Conservation (phyloP, 2,329 filamentous ascomycete genomes). For the Fusarium temperatum region DNA sequence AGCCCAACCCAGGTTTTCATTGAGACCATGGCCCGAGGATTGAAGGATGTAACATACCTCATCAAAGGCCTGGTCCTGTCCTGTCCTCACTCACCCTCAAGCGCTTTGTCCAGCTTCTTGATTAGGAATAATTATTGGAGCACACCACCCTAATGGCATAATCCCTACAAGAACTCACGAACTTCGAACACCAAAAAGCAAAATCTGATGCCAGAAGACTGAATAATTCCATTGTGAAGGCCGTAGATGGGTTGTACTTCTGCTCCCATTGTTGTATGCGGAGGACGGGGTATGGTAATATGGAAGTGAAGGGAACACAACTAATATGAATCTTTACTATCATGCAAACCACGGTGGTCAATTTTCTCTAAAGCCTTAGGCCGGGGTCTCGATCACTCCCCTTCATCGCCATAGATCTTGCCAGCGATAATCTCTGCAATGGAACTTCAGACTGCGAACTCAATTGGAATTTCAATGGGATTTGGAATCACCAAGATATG, state of each 20-base stretch:
- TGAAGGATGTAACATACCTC: conserved; percentile 5
- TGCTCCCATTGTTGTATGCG: not conserved
- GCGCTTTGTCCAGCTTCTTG: not conserved
- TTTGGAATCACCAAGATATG: not conserved
- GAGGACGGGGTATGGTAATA: not conserved
- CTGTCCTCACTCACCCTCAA: not conserved
- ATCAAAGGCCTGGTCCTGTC: not conserved
- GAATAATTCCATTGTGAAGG: not conserved
- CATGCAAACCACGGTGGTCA: not conserved
- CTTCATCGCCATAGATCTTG: not conserved
- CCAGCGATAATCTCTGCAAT: not conserved
- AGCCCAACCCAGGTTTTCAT: not conserved
- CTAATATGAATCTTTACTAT: not conserved
- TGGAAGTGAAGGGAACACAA: not conserved
- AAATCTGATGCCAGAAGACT: not conserved
- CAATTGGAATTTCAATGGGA: not conserved
- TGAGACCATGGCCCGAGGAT: not conserved
- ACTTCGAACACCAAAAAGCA: not conserved
- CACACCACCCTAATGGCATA: not conserved
- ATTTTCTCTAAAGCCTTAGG: not conserved
- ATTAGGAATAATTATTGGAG: not conserved
- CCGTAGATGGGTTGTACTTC: not conserved
- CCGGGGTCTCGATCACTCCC: not conserved
- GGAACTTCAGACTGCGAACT: not conserved
- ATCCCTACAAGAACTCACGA: not conserved